These are phyloP conservation scores for Nemania diffusa DNA, from an alignment of 2,329 filamentous ascomycete genomes.

Conservation along the genomic window DNA sequence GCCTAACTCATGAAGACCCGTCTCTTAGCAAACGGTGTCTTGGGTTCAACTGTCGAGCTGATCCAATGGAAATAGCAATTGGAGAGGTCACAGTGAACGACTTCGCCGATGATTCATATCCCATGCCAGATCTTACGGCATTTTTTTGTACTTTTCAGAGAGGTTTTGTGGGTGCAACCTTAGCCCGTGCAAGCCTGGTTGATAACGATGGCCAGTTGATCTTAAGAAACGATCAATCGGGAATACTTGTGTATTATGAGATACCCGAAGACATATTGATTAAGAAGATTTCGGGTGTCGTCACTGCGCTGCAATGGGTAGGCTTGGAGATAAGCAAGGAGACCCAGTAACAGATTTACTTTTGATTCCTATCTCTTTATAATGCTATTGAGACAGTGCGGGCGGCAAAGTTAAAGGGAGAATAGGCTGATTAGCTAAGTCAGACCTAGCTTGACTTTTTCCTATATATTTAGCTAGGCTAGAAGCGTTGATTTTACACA, in stretches of 20 bases:
- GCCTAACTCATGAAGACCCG: background rate
- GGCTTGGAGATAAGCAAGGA: no score
- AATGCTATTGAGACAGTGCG: no score
- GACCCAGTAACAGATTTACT: no score
- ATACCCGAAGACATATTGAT: no score
- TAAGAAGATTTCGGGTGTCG: no score
- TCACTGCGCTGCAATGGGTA: slow-evolving; percentile 44
- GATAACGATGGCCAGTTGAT: background rate
- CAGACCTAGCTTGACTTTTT: no score
- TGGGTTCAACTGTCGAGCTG: background rate
- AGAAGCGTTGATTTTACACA: no score
- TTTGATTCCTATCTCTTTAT: no score
- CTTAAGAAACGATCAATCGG: background rate
- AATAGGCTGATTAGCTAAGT: no score
- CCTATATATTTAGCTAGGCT: no score
- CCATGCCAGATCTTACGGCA: slow-evolving; percentile 2
- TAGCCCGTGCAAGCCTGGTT: background rate
- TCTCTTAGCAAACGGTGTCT: background rate
- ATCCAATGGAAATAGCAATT: background rate
- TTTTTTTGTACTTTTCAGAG: background rate
- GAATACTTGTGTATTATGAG: background rate
- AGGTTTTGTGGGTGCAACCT: background rate
- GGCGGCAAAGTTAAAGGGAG: no score
- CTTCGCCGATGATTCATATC: background rate
- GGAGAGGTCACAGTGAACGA: background rate